A percentile compares a stretch with the other conserved stretches of the same genome.
phyloP scores from a whole-genome alignment of 192 early-diverging fungal genomes.

The Coemansia sp. region DNA sequence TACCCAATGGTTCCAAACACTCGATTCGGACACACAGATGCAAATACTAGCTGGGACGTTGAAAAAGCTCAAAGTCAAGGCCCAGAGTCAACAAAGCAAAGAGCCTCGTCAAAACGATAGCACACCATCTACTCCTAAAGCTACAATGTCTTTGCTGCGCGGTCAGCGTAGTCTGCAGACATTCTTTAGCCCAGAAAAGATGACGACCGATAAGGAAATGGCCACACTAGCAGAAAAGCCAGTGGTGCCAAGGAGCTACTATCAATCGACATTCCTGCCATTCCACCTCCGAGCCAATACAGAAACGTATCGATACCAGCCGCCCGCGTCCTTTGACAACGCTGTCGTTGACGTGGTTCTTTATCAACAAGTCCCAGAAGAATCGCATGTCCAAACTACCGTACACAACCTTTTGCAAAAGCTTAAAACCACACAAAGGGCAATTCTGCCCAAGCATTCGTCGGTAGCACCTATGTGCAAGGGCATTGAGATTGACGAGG shows the following conservation, averaged over 20 bases:
- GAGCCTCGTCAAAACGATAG: background rate
- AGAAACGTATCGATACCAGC: slow-evolving; percentile 26
- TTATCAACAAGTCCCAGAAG: background rate
- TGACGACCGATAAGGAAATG: slow-evolving; percentile 8
- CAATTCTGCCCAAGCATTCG: background rate
- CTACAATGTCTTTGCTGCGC: slow-evolving; percentile 7
- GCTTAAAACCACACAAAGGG: background rate
- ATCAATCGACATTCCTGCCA: slow-evolving; percentile 34
- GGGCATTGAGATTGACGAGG: slow-evolving; percentile 29
- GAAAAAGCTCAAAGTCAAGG: slow-evolving; percentile 29
- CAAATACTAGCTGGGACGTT: slow-evolving; percentile 32
- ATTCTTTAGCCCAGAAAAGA: slow-evolving; percentile 37
- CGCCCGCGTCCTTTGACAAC: slow-evolving; percentile 36
- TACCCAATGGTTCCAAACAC: slow-evolving; percentile 24
- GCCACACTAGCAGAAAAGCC: background rate
- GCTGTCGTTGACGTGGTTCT: slow-evolving; percentile 38
- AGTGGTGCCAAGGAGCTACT: slow-evolving; percentile 15
- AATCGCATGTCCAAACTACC: background rate
- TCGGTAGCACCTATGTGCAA: background rate
- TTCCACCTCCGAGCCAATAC: slow-evolving; percentile 41
- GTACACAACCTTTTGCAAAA: slow-evolving; percentile 8
- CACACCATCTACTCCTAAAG: slow-evolving; percentile 1
- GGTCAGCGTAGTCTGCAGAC: slow-evolving; percentile 46
- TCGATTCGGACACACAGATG: slow-evolving; percentile 14
- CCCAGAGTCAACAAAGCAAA: background rate